Evolutionary conservation across 768 basidiomycete species (phyloP).

Genomic region (Russula griseocarnosa): DNA sequence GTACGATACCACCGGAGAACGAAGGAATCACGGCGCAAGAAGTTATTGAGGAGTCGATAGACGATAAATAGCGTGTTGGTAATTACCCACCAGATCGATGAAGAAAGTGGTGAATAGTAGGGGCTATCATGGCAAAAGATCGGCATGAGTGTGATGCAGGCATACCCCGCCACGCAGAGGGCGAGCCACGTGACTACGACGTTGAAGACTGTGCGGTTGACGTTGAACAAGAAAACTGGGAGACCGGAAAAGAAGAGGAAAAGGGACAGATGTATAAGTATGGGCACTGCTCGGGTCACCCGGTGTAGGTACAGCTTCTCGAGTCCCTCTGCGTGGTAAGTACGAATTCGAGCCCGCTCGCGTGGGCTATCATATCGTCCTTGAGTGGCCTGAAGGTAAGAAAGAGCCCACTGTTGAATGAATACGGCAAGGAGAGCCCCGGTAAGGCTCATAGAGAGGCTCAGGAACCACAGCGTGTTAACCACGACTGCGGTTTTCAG

Average conservation of each 20-base stretch:
- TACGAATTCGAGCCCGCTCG: slow-evolving; percentile 42
- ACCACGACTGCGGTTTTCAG: slow-evolving; percentile 36
- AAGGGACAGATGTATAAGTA: slow-evolving; percentile 48
- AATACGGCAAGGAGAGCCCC: slow-evolving; percentile 45
- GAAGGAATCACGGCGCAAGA: not conserved
- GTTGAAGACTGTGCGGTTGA: slow-evolving; percentile 23
- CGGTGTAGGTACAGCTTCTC: slow-evolving; percentile 39
- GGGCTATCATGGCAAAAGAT: not conserved
- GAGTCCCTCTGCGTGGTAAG: slow-evolving; percentile 39
- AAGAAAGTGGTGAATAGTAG: not conserved
- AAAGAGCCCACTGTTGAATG: slow-evolving; percentile 48
- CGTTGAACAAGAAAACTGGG: slow-evolving; percentile 41
- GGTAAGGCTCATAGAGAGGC: slow-evolving; percentile 39
- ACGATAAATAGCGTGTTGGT: not conserved
- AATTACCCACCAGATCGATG: not conserved
- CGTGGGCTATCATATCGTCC: slow-evolving; percentile 30
- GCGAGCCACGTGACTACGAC: not conserved
- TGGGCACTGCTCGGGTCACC: slow-evolving; percentile 43
- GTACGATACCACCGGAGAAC: not conserved
- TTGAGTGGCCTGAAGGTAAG: slow-evolving; percentile 33
- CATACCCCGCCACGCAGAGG: not conserved
- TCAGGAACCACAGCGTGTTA: slow-evolving; percentile 44
- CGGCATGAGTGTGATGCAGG: not conserved
- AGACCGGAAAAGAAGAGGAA: slow-evolving; percentile 51
- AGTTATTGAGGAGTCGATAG: not conserved